Percentiles rank a stretch among this genome's conserved stretches.
Evolutionary conservation across 768 basidiomycete genomes (phyloP).

Genomic region (Hericium alpestre): DNA sequence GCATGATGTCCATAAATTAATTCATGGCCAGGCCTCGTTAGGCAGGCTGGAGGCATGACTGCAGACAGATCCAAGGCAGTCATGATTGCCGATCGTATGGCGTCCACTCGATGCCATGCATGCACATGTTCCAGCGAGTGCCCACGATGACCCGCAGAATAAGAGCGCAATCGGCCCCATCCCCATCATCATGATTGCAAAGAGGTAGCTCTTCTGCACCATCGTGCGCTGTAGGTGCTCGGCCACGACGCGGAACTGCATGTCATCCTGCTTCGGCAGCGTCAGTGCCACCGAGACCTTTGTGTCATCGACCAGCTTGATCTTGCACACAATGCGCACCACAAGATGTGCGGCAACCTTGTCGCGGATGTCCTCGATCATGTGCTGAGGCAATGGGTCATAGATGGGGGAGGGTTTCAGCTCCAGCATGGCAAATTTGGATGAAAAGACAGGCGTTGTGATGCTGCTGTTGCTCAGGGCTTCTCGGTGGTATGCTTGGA

Average conservation of each 20-base stretch:
- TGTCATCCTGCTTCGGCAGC: slow-evolving; percentile 46
- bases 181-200: slow-evolving; percentile 43
- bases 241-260: slow-evolving; percentile 45
- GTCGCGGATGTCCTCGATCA: slow-evolving; percentile 48
- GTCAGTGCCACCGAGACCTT: slow-evolving; percentile 52
- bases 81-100: slow-evolving; percentile 33
- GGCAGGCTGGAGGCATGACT: no score
- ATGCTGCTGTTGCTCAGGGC: not conserved
- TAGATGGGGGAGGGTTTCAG: not conserved
- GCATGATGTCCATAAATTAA: no score
- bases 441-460: slow-evolving; percentile 9
- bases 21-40: no score
- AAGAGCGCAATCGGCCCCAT: slow-evolving; percentile 29
- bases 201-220: slow-evolving; percentile 29
- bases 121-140: slow-evolving; percentile 29
- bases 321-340: slow-evolving; percentile 39
- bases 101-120: slow-evolving; percentile 41
- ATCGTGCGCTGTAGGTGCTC: slow-evolving; percentile 32
- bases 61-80: no score
- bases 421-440: not conserved
- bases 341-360: slow-evolving; percentile 52
- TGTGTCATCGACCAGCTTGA: slow-evolving; percentile 39
- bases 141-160: slow-evolving; percentile 46
- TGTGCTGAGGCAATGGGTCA: slow-evolving; percentile 21
- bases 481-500: no score